Percentiles rank a stretch among this genome's conserved stretches.
Conservation (phyloP, 2,329 filamentous ascomycete genomes). For the Lecanicillium sp. region DNA sequence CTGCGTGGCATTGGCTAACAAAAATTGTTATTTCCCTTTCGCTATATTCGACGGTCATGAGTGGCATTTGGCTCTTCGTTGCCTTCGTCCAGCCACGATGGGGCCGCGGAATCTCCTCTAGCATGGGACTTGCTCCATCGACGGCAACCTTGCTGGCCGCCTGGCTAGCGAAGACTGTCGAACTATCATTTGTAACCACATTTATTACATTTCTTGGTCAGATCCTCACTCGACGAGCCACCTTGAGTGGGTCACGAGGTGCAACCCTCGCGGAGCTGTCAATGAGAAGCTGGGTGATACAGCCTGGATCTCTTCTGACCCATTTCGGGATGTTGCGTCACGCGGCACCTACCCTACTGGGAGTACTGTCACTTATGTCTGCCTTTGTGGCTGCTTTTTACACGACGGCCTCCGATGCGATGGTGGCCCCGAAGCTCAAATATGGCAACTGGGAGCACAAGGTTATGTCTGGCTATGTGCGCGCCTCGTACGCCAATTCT, state of each 20-base stretch:
- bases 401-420: constrained; percentile 67
- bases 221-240: constrained; percentile 62
- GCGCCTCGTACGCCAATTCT: constrained; percentile 57
- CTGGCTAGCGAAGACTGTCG: constrained; percentile 68
- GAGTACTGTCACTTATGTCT: constrained; percentile 56
- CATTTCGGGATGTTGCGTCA: constrained; percentile 61
- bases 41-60: constrained; percentile 57
- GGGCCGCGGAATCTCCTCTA: constrained; percentile 49
- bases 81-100: constrained; percentile 59
- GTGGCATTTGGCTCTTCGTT: constrained; percentile 59
- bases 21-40: constrained; percentile 43
- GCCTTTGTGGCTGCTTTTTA: constrained; percentile 65
- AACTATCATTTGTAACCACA: constrained; percentile 71
- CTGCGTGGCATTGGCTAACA: constrained; percentile 42
- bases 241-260: constrained; percentile 53
- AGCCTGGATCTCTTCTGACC: constrained; percentile 66
- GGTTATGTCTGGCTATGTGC: constrained; percentile 50
- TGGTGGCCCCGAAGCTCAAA: constrained; percentile 67
- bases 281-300: constrained; percentile 70
- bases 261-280: constrained; percentile 71
- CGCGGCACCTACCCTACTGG: constrained; percentile 58
- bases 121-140: constrained; percentile 49
- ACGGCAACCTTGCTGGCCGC: constrained; percentile 64
- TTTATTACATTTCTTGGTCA: constrained; percentile 72
- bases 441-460: constrained; percentile 46